These are phyloP conservation scores for Boletus subluridellus DNA, from an alignment of 1,284 basidiomycete genomes.

Conservation along the genomic window DNA sequence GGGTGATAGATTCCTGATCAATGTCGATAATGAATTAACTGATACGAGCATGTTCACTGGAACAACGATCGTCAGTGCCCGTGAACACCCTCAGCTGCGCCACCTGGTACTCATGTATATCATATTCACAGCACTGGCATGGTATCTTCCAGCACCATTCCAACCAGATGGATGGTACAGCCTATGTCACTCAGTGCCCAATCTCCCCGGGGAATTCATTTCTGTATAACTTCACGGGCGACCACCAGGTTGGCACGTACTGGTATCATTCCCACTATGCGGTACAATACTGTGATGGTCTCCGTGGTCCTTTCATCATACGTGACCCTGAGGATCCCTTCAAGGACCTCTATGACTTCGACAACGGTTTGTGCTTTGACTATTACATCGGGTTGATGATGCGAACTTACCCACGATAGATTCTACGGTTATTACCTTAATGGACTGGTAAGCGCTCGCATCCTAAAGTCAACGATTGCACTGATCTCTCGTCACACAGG, in stretches of 20 bases:
- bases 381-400: not conserved
- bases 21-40: constrained; percentile 25
- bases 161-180: constrained; percentile 20
- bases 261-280: constrained; percentile 38
- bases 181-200: constrained; percentile 43
- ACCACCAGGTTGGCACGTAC: constrained; percentile 37
- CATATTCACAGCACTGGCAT: constrained; percentile 32
- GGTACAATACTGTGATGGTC: constrained; percentile 41
- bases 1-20: constrained; percentile 21
- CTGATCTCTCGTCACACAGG: constrained; percentile 18
- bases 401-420: constrained; percentile 15
- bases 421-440: constrained; percentile 34
- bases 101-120: not conserved
- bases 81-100: constrained; percentile 27
- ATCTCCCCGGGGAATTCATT: constrained; percentile 37
- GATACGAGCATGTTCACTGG: constrained; percentile 28
- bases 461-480: not conserved
- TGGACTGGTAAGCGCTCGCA: constrained; percentile 36
- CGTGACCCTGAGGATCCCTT: constrained; percentile 37
- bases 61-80: constrained; percentile 27
- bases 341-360: constrained; percentile 39
- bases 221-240: constrained; percentile 36
- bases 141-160: constrained; percentile 27
- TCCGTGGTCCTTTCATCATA: constrained; percentile 19
- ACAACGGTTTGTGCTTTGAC: constrained; percentile 33